Evolutionary conservation across 2,329 filamentous ascomycete genomes (phyloP).

Genomic region (Aspergillus sergii): DNA sequence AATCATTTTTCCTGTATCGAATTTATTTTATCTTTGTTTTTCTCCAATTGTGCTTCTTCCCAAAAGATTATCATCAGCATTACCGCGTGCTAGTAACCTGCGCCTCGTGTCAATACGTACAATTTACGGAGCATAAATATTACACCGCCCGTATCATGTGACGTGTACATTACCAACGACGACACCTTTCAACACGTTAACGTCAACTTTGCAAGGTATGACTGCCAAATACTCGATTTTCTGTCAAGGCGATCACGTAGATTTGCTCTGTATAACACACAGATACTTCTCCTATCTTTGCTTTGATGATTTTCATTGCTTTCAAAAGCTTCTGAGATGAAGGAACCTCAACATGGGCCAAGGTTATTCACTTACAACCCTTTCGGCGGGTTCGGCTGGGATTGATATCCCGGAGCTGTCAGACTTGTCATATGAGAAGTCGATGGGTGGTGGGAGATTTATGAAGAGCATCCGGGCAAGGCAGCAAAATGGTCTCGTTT

Average conservation of each 20-base stretch:
- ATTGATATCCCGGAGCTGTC: slow-evolving; percentile 92
- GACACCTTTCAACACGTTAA: slow-evolving; percentile 9
- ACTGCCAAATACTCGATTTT: not conserved
- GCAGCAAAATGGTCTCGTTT: slow-evolving; percentile 85
- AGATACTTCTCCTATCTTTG: not conserved
- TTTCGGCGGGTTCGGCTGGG: slow-evolving; percentile 86
- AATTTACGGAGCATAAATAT: not conserved
- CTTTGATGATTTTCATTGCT: not conserved
- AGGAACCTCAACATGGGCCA: slow-evolving; percentile 73
- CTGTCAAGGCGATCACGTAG: not conserved
- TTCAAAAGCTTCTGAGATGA: slow-evolving; percentile 31
- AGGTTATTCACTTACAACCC: slow-evolving; percentile 90
- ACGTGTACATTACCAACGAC: slow-evolving; percentile 3
- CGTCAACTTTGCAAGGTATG: slow-evolving; percentile 1
- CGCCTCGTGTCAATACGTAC: not conserved
- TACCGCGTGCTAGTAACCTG: not conserved
- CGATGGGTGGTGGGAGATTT: slow-evolving; percentile 86
- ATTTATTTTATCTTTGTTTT: not conserved
- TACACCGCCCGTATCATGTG: slow-evolving; percentile 18
- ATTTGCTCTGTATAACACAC: not conserved
- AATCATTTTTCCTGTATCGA: too few species aligned
- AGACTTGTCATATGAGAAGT: slow-evolving; percentile 89
- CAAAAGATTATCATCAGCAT: not conserved
- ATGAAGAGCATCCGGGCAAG: slow-evolving; percentile 95
- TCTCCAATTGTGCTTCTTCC: not conserved